These are phyloP conservation scores for Dictyostelium firmibasis DNA, from an alignment of 78 protist species.

Conservation along the genomic window DNA sequence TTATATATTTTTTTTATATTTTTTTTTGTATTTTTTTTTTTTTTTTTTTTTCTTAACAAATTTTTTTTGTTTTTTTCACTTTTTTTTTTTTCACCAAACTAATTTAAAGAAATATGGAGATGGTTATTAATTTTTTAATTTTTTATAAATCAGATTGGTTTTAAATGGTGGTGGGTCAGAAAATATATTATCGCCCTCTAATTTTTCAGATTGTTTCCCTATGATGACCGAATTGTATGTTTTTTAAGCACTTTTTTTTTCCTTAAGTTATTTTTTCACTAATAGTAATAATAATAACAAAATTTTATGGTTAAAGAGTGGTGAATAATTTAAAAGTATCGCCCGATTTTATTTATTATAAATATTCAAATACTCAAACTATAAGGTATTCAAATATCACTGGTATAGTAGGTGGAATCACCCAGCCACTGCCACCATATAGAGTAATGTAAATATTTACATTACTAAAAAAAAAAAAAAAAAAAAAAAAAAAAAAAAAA, in stretches of 20 bases:
- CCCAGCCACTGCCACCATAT: neutral
- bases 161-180: neutral
- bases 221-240: neutral
- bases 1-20: too few relatives aligned
- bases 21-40: too few relatives aligned
- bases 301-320: neutral
- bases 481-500: too few relatives aligned
- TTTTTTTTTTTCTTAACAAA: too few relatives aligned
- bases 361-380: neutral
- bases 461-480: too few relatives aligned
- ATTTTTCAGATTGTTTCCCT: neutral
- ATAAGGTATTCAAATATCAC: neutral
- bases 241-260: too few relatives aligned
- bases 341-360: neutral
- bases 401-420: neutral
- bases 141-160: neutral
- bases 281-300: too few relatives aligned
- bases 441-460: neutral
- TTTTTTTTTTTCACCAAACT: too few relatives aligned
- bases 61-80: too few relatives aligned
- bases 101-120: too few relatives aligned
- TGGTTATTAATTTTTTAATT: too few relatives aligned
- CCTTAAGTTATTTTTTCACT: too few relatives aligned
- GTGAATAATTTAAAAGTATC: neutral
- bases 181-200: neutral